Percentiles rank a stretch among this genome's conserved stretches.
Evolutionary conservation across 495 filamentous ascomycete genomes (phyloP).

Genomic region (Echria macrotheca): DNA sequence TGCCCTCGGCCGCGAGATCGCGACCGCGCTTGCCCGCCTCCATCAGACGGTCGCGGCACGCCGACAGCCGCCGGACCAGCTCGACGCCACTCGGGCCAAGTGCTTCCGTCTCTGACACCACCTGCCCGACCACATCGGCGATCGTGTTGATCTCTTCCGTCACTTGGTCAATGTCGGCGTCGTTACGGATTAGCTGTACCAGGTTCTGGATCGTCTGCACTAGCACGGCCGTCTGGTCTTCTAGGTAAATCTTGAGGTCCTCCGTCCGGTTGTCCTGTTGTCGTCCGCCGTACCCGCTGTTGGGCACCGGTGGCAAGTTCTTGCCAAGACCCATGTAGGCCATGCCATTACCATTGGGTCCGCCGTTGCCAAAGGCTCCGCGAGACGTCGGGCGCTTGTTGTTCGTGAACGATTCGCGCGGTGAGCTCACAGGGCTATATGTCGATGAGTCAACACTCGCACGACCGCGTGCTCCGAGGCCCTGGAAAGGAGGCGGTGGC

Average conservation of each 20-base stretch:
- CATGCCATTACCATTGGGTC: conserved; percentile 13
- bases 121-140: conserved; percentile 60
- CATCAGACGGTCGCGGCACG: conserved; percentile 60
- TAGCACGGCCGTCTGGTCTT: conserved; percentile 75
- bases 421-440: conserved; percentile 51
- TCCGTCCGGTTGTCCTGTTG: conserved; percentile 52
- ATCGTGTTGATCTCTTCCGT: conserved; percentile 67
- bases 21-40: conserved; percentile 62
- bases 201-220: conserved; percentile 79
- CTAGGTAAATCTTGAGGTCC: conserved; percentile 74
- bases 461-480: conserved; percentile 35
- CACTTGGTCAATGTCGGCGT: conserved; percentile 60
- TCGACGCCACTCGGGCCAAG: conserved; percentile 50
- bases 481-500: conserved; percentile 45
- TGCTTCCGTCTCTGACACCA: conserved; percentile 60
- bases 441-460: conserved; percentile 48
- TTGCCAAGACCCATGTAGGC: conserved; percentile 6
- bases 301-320: conserved; percentile 5
- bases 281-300: conserved; percentile 17
- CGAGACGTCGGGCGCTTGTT: conserved; percentile 32
- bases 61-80: conserved; percentile 57
- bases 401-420: conserved; percentile 41
- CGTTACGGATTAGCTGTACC: conserved; percentile 69
- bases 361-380: conserved; percentile 20
- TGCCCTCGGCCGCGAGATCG: conserved; percentile 42